Evolutionary conservation across 352 stramenopile species (phyloP), one percentile per base, ranked within the genome.

Genomic region (Phytophthora syringae): DNA sequence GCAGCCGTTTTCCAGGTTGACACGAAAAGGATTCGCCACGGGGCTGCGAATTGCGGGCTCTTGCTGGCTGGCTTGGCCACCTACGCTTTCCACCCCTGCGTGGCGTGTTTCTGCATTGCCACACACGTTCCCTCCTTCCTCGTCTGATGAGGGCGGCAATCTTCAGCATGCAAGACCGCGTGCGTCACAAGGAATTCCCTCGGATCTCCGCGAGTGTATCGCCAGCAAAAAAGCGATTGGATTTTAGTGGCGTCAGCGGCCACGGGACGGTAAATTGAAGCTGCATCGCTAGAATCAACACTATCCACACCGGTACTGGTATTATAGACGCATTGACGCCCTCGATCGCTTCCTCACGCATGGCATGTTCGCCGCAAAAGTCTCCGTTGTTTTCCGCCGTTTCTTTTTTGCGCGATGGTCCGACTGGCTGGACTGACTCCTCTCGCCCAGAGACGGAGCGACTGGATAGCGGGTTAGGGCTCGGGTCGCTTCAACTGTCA

Each of bases 111-210:
- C 40, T 76, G 62, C 36, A 64, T 28, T 22, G 13, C n/a, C n/a
- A n/a, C n/a, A 9, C 16, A 65, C 57, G 40, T 45, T 76, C 68
- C 68, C 56, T 76, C 68, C 57, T 76, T 76, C 68, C 63, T 72
- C 68, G 68, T 76, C 68, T 76, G 63, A 47, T 39, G 49, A 44
- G 39, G 6, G 25, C 16, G 18, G 22, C 28, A 24, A 22, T 20
- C 12, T 48, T 57, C 32, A 36, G 24, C 54, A 54, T 43, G 32
- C 30, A 36, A n/a, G 51, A 3, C 34, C 18, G 16, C 56, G 54
- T 70, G 40, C 61, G 61, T 64, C 60, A 69, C 27, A 32, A 53
- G 45, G 43, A n/a, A n/a, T n/a, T 54, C 51, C n/a, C 51, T 44
- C 22, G 48, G 28, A 59, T 22, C 11, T 37, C 5, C 28, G 7